A percentile compares a stretch with the other conserved stretches of the same genome.
These are phyloP conservation scores for Beauveria scarabaeidicola DNA, from an alignment of 2,329 filamentous ascomycete species.

Conservation along the genomic window DNA sequence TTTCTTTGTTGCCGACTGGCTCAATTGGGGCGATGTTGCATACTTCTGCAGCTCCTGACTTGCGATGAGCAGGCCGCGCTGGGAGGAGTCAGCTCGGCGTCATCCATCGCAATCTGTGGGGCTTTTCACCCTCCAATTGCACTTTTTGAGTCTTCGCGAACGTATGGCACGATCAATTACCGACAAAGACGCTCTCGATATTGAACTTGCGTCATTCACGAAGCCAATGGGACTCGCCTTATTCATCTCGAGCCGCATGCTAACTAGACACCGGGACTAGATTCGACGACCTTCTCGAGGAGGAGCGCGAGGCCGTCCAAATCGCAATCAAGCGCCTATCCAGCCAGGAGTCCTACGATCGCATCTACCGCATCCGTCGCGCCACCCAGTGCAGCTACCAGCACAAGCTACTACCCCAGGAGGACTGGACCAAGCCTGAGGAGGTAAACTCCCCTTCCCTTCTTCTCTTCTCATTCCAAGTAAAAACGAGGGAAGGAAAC, in stretches of 20 bases:
- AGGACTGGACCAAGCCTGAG: conserved; percentile 51
- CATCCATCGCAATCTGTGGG: too few relatives aligned
- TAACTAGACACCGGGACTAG: conserved; percentile 36
- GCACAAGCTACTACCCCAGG: conserved; percentile 57
- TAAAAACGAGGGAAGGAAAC: too few relatives aligned
- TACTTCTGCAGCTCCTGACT: background rate
- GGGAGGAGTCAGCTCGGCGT: background rate
- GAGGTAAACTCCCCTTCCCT: conserved; percentile 28
- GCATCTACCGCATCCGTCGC: conserved; percentile 92
- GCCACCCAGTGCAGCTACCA: conserved; percentile 69
- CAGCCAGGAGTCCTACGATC: conserved; percentile 88
- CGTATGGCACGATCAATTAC: background rate
- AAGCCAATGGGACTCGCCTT: background rate
- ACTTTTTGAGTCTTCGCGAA: background rate
- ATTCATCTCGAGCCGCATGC: background rate
- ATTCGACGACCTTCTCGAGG: conserved; percentile 88
- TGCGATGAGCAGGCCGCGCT: background rate
- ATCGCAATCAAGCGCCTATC: conserved; percentile 84
- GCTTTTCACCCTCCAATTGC: background rate
- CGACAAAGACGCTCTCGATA: background rate
- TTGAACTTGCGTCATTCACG: background rate
- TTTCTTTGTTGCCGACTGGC: background rate
- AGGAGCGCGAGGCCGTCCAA: conserved; percentile 83
- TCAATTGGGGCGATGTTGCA: background rate
- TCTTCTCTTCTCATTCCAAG: background rate